Evolutionary conservation across 257 asterid genomes (phyloP), one percentile per base, ranked within the genome.

Genomic region (Salvia hispanica): DNA sequence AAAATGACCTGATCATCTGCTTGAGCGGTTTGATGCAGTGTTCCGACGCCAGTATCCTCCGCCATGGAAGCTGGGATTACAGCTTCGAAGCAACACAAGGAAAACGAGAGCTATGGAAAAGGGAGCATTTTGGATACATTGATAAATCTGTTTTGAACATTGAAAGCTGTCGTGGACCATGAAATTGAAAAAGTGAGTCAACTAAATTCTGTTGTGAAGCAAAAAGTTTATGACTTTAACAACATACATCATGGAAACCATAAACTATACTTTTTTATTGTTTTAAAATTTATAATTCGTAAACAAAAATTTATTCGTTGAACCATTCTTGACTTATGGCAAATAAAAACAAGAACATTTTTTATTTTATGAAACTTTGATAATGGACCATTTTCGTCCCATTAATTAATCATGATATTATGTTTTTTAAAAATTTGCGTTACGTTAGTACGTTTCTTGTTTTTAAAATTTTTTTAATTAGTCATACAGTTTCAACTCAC

Each of bases 1-100:
- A 6, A 7, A 33, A 16, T 11, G 5, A 82, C 85, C 85, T 78
- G 81, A 72, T 79, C 66, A 53, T 66, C 76, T 68, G 61, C 81
- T 47, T 66, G 72, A 61, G 44, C 77, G 67, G 63, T 15, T 72
- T 58, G 83, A 50, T 76, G 68, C 74, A 50, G 48, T 18, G 70
- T 48, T 15, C 71, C 76, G 9, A 69, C 80, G 52, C 63, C 71
- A 58, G 11, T 58, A 47, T 18, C 59, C 76, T 80, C 83, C 69
- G 81, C 81, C 88, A 83, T 83, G 11, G 50, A 75, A 31, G 69
- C 5, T 43, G 31, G 75, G 13, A 16, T 16, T 12, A 7, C 65
- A 43, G 9, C 37, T 45, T 33, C 4, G 48, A 57, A 31, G 8
- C 34, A 55, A 54, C 11, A 47, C 34, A 5, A 6, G 2, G 31